Evolutionary conservation across 345 rosid genomes (phyloP).

Genomic region (Rhizophora mangle): DNA sequence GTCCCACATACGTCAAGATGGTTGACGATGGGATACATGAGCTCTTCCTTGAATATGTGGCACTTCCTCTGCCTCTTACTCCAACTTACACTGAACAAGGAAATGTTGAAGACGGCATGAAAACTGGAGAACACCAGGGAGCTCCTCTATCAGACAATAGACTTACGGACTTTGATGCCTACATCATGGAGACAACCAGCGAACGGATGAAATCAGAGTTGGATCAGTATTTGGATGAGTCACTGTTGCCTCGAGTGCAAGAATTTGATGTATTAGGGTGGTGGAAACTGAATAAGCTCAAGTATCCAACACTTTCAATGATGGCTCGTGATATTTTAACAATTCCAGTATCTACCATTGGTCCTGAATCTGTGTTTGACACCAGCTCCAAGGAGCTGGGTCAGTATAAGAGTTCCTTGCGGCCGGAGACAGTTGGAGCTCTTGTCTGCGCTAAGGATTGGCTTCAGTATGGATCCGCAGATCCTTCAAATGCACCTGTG

Average conservation of each 20-base stretch:
- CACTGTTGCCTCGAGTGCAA: neutral
- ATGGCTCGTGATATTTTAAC: constrained; percentile 17
- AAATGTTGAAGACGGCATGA: constrained; percentile 26
- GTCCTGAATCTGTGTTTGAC: constrained; percentile 56
- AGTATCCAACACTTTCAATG: constrained; percentile 6
- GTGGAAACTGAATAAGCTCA: constrained; percentile 3
- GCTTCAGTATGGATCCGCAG: constrained; percentile 48
- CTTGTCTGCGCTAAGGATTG: constrained; percentile 86
- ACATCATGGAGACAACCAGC: constrained; percentile 46
- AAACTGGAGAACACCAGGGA: constrained; percentile 41
- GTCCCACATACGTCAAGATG: constrained; percentile 48
- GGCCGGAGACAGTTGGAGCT: constrained; percentile 90
- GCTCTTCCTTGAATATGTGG: constrained; percentile 68
- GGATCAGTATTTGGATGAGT: neutral
- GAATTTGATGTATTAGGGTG: constrained; percentile 9
- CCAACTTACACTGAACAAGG: constrained; percentile 60
- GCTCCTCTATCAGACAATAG: constrained; percentile 50
- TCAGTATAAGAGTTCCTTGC: constrained; percentile 58
- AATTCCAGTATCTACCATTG: constrained; percentile 34
- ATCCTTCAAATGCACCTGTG: constrained; percentile 40
- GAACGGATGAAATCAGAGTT: constrained; percentile 2
- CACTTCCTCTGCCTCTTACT: constrained; percentile 61
- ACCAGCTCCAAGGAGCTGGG: constrained; percentile 55
- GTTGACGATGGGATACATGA: constrained; percentile 80
- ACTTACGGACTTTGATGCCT: constrained; percentile 72